Conservation (phyloP, 2,329 filamentous ascomycete species). For the Penicillium fuscoglaucum region DNA sequence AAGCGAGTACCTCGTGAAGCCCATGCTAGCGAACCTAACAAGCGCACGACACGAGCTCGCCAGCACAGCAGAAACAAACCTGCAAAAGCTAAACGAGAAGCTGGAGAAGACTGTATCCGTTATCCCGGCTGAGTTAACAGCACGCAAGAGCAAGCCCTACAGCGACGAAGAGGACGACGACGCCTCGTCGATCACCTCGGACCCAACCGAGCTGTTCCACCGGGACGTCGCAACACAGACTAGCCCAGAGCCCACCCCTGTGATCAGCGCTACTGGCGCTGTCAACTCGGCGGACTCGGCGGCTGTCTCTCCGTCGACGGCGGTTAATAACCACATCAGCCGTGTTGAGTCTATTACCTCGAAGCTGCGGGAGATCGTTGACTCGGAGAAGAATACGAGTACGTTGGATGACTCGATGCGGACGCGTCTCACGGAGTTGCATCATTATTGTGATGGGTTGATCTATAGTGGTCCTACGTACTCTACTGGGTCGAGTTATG, state of each 20-base stretch:
- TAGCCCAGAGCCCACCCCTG: conserved; percentile 40
- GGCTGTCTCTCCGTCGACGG: conserved; percentile 24
- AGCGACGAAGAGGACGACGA: conserved; percentile 37
- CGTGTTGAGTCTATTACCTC: conserved; percentile 53
- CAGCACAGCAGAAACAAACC: conserved; percentile 51
- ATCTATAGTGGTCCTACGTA: conserved; percentile 41
- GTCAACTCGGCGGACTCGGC: conserved; percentile 15
- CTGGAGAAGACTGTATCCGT: conserved; percentile 54
- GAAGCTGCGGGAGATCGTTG: conserved; percentile 52
- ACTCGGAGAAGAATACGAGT: conserved; percentile 40
- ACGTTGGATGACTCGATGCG: conserved; percentile 36
- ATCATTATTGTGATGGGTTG: conserved; percentile 54
- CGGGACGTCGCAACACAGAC: conserved; percentile 65
- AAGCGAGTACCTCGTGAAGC: conserved; percentile 59
- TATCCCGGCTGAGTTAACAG: conserved; percentile 45
- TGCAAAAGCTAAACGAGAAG: conserved; percentile 58
- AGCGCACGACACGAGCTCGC: conserved; percentile 60
- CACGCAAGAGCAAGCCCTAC: conserved; percentile 28
- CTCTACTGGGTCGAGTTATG: conserved; percentile 32
- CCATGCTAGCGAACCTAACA: conserved; percentile 57
- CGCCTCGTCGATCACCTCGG: conserved; percentile 49
- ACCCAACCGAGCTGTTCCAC: conserved; percentile 65
- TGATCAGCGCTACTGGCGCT: conserved; percentile 27
- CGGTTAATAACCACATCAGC: conserved; percentile 42
- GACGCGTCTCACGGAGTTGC: conserved; percentile 45